Base-by-base conservation (phyloP, 768 basidiomycete genomes). In the Mycena rosella region DNA sequence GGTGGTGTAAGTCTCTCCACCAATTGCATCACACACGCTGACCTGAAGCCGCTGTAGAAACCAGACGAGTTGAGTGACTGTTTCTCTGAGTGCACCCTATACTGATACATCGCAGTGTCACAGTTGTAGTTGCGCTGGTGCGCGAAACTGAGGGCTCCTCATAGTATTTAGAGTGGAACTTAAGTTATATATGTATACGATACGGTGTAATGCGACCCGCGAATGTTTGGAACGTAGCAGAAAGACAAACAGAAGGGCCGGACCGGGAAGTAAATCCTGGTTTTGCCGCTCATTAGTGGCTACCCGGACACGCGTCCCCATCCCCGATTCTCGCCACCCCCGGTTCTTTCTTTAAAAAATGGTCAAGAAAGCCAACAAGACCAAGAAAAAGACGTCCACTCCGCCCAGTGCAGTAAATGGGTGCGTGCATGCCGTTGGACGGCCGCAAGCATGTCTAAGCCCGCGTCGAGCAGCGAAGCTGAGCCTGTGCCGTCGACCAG, bases 91-190 rank as follows among this genome's bases (percentile, higher is more conserved):
- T 49, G 32, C 20, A 14, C 32, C 9, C 22, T 32, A 47, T n/a
- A 66, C 47, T 54, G 32, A 60, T 42, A 36, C 15, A 45, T 49
- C 18, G 29, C 34, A 70, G 68, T 34, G 68, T 70, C 40, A 70
- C 68, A 5, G 68, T 62, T 27, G 63, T 70, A 1, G 68, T 70
- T 14, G 68, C 68, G 24, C 45, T 70, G 52, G 68, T 70, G 15
- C 63, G 68, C 30, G 64, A 70, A 44, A 65, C 29, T 48, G 62
- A 60, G 32, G 48, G 3, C 24, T 65, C 32, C 32, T 6, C 32
- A 11, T 34, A 34, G 6, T 34, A 34, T n/a, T 2, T 40, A 34
- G 61, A 63, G 24, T 55, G 54, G 53, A 63, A 22, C 26, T 20
- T 30, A 55, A 20, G 38, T 38, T 38, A 55, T 20, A 56, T 44